Evolutionary conservation across 2,329 filamentous ascomycete genomes (phyloP), one percentile per base, ranked within the genome.

Genomic region (Calonectria pauciramosa): DNA sequence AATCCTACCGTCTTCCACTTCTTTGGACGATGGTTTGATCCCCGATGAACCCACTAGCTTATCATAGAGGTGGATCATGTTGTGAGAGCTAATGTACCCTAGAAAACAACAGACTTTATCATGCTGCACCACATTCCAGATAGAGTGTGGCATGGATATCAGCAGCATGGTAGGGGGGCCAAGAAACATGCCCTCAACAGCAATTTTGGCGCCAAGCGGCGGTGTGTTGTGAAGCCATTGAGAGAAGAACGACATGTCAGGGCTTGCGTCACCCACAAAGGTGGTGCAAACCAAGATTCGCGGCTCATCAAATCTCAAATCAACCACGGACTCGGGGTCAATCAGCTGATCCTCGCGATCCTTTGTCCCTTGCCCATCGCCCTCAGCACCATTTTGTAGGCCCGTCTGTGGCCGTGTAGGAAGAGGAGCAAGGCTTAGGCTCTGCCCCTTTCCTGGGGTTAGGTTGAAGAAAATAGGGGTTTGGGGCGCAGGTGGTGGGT

Each of bases 81-180:
- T 93, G 79, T 92, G 91, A 0, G 92, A 93, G 78, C 89, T 93
- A 77, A 93, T 90, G 77, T 92, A 91, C 38, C 92, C 92, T 59
- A 93, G 81, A 74, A 92, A 93, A 77, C 90, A 92, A 83, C 92
- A 93, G 28, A 93, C 91, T 79, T 93, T 93, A 77, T 93, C 91
- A 74, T 92, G 90, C 83, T 93, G 90, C 10, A 93, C 90, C 28
- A 92, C 87, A 76, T 90, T 91, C 91, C 91, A 93, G 18, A 93
- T 87, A 7, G 89, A 87, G 72, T 90, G 87, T 5, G 92, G 91
- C 90, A 93, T 93, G 5, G 92, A 93, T 69, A 93, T 91, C 36
- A 93, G 85, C 11, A 93, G 84, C 86, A 93, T 92, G 0, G 92
- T 93, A 1, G 92, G 91, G 0, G 92, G 92, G 0, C 92, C 92